Evolutionary conservation across 108 stramenopile genomes (phyloP).

Genomic region (Skeletonema tropicum): DNA sequence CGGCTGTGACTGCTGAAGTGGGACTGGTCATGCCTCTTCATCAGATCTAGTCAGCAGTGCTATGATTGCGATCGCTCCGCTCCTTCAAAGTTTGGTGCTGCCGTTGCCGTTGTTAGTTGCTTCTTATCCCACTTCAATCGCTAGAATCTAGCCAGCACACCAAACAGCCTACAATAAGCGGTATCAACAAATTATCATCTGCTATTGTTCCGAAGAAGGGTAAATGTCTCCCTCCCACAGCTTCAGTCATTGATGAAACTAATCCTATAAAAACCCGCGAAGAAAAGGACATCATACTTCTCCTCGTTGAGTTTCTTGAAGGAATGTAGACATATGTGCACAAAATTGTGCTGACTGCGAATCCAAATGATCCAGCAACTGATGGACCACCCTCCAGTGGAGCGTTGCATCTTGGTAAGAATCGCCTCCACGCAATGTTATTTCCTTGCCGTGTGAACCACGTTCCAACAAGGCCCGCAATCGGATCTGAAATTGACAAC

Average conservation of each 20-base stretch:
- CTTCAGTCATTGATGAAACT: slow-evolving; percentile 29
- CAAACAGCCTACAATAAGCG: slow-evolving; percentile 37
- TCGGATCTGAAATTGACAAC: slow-evolving; percentile 41
- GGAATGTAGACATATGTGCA: slow-evolving; percentile 48
- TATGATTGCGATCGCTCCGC: too few relatives aligned
- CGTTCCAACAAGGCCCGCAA: slow-evolving; percentile 35
- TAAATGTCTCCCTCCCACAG: slow-evolving; percentile 28
- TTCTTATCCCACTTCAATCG: neutral
- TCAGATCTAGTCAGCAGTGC: too few relatives aligned
- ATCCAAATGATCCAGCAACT: slow-evolving; percentile 40
- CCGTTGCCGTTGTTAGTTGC: too few relatives aligned
- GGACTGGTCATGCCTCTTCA: too few relatives aligned
- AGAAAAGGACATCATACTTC: slow-evolving; percentile 5
- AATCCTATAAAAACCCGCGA: slow-evolving; percentile 26
- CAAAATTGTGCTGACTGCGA: slow-evolving; percentile 20
- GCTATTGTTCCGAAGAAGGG: slow-evolving; percentile 15
- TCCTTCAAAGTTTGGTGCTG: too few relatives aligned
- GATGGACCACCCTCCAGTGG: slow-evolving; percentile 11
- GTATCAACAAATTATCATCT: slow-evolving; percentile 49
- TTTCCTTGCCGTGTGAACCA: slow-evolving; percentile 14
- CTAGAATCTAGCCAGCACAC: slow-evolving; percentile 14
- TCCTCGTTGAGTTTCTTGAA: neutral
- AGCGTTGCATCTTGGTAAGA: neutral
- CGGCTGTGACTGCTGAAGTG: too few relatives aligned
- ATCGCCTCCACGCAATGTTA: slow-evolving; percentile 34